A percentile compares a stretch with the other conserved stretches of the same genome.
Evolutionary conservation across 2,329 filamentous ascomycete genomes (phyloP).

Genomic region (Paramyrothecium roridum): DNA sequence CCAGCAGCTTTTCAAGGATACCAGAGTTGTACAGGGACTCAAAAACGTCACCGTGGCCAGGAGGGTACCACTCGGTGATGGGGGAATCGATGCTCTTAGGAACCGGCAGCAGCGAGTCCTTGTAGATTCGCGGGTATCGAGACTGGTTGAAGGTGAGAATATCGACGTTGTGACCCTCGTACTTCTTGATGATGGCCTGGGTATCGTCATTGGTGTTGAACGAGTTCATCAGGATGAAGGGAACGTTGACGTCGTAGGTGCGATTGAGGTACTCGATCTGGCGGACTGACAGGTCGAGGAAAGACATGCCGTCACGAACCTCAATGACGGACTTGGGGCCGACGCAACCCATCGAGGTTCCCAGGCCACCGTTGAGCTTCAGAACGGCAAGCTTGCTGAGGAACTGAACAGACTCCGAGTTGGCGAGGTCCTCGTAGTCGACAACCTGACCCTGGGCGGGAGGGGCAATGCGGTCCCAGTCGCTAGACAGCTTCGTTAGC

Average conservation of each 20-base stretch:
- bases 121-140: conserved; percentile 93
- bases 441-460: conserved; percentile 92
- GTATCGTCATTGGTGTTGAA: conserved; percentile 99
- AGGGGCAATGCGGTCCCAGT: conserved; percentile 95
- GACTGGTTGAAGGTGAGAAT: conserved; percentile 99
- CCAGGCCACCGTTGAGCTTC: conserved; percentile 98
- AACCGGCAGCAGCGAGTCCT: conserved; percentile 95
- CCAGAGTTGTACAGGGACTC: conserved; percentile 99
- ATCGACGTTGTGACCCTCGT: conserved; percentile 99
- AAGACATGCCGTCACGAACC: conserved; percentile 99
- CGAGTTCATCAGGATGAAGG: conserved; percentile 99
- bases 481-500: conserved; percentile 47
- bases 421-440: conserved; percentile 86
- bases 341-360: conserved; percentile 99
- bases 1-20: conserved; percentile 92
- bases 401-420: conserved; percentile 88
- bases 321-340: conserved; percentile 99
- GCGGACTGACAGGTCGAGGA: conserved; percentile 95
- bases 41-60: conserved; percentile 98
- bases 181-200: conserved; percentile 99
- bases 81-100: conserved; percentile 85
- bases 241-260: conserved; percentile 95
- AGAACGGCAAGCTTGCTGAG: conserved; percentile 96
- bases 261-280: conserved; percentile 99
- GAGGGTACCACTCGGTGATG: conserved; percentile 97